Percentiles rank a stretch among this genome's conserved stretches.
phyloP scores from a whole-genome alignment of 225 moss, liverwort and hornwort species.

The Antitrichia curtipendula region DNA sequence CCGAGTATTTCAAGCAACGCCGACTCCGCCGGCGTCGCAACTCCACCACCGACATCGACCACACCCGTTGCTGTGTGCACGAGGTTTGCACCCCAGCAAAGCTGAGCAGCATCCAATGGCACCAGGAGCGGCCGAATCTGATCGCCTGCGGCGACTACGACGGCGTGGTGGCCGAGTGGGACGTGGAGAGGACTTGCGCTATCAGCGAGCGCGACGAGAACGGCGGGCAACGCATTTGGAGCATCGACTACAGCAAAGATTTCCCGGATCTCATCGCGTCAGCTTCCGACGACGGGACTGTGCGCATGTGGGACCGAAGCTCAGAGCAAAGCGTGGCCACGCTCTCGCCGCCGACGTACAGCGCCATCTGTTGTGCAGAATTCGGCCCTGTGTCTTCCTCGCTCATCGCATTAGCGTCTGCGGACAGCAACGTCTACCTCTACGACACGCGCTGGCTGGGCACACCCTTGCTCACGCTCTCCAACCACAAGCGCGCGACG shows the following conservation, averaged over 20 bases:
- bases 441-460: conserved; percentile 58
- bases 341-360: conserved; percentile 25
- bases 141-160: conserved; percentile 92
- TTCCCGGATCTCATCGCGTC: conserved; percentile 54
- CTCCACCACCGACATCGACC: conserved; percentile 13
- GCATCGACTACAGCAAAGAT: conserved; percentile 69
- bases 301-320: conserved; percentile 61
- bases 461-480: conserved; percentile 26
- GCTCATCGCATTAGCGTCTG: conserved; percentile 61
- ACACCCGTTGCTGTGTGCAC: conserved; percentile 25
- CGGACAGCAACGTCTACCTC: conserved; percentile 65
- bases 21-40: conserved; percentile 15
- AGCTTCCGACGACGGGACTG: conserved; percentile 57
- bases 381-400: conserved; percentile 57
- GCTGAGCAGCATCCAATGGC: conserved; percentile 81
- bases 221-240: conserved; percentile 72
- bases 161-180: conserved; percentile 78
- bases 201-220: conserved; percentile 78
- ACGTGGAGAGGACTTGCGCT: conserved; percentile 41
- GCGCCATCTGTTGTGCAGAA: conserved; percentile 63
- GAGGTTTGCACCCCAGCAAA: conserved; percentile 88
- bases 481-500: conserved; percentile 53
- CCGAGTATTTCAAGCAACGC: conserved; percentile 18
- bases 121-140: conserved; percentile 42
- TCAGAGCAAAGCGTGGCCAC: conserved; percentile 40